A percentile compares a stretch with the other conserved stretches of the same genome.
These are phyloP conservation scores for Tetrahymena borealis DNA, from an alignment of 73 alveolate genomes.

Conservation along the genomic window DNA sequence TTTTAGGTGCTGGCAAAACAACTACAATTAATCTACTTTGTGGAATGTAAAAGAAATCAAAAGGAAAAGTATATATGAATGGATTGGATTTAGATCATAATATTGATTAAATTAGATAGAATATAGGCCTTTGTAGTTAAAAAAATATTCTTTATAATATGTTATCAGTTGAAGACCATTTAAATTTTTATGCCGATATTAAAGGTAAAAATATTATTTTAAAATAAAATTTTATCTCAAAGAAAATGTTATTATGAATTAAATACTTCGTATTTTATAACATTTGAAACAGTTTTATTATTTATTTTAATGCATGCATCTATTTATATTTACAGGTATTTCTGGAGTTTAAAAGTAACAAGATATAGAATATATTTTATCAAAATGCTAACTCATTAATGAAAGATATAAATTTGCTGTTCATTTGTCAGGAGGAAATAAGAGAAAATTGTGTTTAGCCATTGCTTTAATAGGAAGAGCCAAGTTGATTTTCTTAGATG, in stretches of 20 bases:
- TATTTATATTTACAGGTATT: slow-evolving; percentile 45
- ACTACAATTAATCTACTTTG: slow-evolving; percentile 86
- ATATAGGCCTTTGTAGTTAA: slow-evolving; percentile 97
- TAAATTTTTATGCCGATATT: slow-evolving; percentile 33
- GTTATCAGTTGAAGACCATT: slow-evolving; percentile 65
- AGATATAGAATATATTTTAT: slow-evolving; percentile 55
- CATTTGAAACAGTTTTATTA: no score
- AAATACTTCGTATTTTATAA: no score
- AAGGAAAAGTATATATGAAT: slow-evolving; percentile 51
- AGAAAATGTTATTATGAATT: no score
- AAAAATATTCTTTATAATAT: slow-evolving; percentile 86
- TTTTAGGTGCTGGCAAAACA: slow-evolving; percentile 97
- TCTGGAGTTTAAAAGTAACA: slow-evolving; percentile 8
- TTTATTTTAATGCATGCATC: no score
- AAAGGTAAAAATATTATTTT: slow-evolving; percentile 46
- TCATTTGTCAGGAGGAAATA: slow-evolving; percentile 84
- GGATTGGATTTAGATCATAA: slow-evolving; percentile 58
- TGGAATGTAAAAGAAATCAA: slow-evolving; percentile 54
- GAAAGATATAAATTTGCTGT: slow-evolving; percentile 53
- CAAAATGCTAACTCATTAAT: slow-evolving; percentile 53
- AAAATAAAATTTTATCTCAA: slow-evolving; percentile 49
- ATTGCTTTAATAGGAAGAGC: slow-evolving; percentile 88
- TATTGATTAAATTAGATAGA: slow-evolving; percentile 61
- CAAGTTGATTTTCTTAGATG: slow-evolving; percentile 81
- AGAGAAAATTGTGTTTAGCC: slow-evolving; percentile 86